These are phyloP conservation scores for Rhododendron griersonianum DNA, from an alignment of 148 eudicot species.

Conservation along the genomic window DNA sequence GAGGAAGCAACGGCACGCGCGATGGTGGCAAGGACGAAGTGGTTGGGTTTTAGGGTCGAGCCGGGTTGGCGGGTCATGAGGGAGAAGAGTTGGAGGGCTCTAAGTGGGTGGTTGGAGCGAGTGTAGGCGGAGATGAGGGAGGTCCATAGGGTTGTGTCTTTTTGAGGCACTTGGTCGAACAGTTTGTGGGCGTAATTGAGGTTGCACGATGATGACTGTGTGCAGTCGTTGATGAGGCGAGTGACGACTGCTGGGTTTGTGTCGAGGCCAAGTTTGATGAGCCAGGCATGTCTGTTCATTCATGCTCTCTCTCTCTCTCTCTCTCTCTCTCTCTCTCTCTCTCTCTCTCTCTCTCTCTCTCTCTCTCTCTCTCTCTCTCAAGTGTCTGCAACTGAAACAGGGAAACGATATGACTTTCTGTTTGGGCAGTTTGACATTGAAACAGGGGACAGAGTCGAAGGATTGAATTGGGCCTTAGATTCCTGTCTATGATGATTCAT, in stretches of 20 bases:
- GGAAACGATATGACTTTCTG: neutral
- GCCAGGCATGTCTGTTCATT: slow-evolving; percentile 32
- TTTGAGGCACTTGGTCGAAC: slow-evolving; percentile 26
- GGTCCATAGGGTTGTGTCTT: slow-evolving; percentile 29
- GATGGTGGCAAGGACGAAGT: slow-evolving; percentile 20
- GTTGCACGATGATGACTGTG: neutral
- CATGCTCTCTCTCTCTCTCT: slow-evolving; percentile 9
- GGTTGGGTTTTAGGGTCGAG: slow-evolving; percentile 16
- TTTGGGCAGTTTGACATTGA: neutral
- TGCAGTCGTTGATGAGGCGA: slow-evolving; percentile 23
- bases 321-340: neutral
- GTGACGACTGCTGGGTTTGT: slow-evolving; percentile 22
- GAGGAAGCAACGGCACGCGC: slow-evolving; percentile 26
- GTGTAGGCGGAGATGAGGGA: slow-evolving; percentile 29
- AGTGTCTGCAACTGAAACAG: neutral
- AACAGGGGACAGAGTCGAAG: neutral
- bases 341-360: slow-evolving; percentile 2
- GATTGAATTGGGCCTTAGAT: too few relatives aligned
- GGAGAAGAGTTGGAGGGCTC: slow-evolving; percentile 26
- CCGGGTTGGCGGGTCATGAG: slow-evolving; percentile 15
- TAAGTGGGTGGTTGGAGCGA: slow-evolving; percentile 16
- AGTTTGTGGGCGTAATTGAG: slow-evolving; percentile 25
- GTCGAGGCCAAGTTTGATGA: slow-evolving; percentile 30
- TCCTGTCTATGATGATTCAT: too few relatives aligned
- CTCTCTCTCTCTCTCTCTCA: neutral